Percentiles rank a stretch among this genome's conserved stretches.
Evolutionary conservation across 108 stramenopile genomes (phyloP).

Genomic region (Nannochloropsis gaditana): DNA sequence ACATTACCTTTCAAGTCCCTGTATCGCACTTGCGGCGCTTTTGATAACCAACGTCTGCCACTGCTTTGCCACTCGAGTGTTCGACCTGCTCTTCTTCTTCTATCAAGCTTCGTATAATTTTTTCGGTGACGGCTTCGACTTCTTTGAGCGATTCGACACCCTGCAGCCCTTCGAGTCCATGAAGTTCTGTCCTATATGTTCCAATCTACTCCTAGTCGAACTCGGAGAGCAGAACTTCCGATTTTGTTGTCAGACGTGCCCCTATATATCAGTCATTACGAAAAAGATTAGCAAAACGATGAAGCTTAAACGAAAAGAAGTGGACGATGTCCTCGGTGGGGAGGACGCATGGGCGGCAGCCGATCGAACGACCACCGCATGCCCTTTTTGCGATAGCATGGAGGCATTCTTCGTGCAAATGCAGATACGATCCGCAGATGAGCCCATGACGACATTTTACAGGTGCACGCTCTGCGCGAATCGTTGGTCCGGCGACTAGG

Average conservation of each 20-base stretch:
- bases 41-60: too few species aligned
- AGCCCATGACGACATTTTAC: slow-evolving; percentile 96
- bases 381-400: slow-evolving; percentile 73
- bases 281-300: slow-evolving; percentile 59
- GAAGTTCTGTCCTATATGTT: slow-evolving; percentile 58
- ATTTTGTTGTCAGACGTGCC: slow-evolving; percentile 59
- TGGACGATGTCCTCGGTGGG: slow-evolving; percentile 94
- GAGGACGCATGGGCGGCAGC: slow-evolving; percentile 95
- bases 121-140: too few species aligned
- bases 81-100: too few species aligned
- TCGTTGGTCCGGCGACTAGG: slow-evolving; percentile 29
- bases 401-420: slow-evolving; percentile 98
- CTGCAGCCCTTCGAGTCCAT: slow-evolving; percentile 20
- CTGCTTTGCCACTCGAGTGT: too few species aligned
- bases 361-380: slow-evolving; percentile 75
- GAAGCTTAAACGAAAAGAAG: slow-evolving; percentile 67
- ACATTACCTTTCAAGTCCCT: too few species aligned
- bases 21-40: too few species aligned
- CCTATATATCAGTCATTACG: slow-evolving; percentile 50
- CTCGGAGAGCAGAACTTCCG: slow-evolving; percentile 42
- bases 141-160: too few species aligned
- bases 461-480: slow-evolving; percentile 67
- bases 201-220: slow-evolving; percentile 57
- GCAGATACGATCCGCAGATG: slow-evolving; percentile 89
- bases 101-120: too few species aligned